Percentiles rank a stretch among this genome's conserved stretches.
These are phyloP conservation scores for Imleria badia DNA, from an alignment of 768 basidiomycete species.

Conservation along the genomic window DNA sequence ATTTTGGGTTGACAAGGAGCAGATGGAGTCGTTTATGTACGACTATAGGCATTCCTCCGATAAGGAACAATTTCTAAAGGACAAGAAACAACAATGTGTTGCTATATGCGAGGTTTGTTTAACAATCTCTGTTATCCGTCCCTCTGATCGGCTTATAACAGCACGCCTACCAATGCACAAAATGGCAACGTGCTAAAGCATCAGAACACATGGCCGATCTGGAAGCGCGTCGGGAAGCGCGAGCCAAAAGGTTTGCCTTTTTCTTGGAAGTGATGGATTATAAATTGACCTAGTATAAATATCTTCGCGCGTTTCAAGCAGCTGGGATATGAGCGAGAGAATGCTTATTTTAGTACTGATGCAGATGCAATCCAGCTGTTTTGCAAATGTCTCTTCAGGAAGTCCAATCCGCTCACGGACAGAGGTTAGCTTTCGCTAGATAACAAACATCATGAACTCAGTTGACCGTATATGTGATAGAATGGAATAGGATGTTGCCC, in stretches of 20 bases:
- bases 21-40: not conserved
- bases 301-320: not conserved
- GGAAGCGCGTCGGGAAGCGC: not conserved
- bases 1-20: not conserved
- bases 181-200: not conserved
- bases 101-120: not conserved
- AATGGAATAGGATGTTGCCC: not conserved
- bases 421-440: not conserved
- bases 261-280: not conserved
- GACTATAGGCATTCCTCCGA: not conserved
- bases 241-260: not conserved
- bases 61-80: not conserved
- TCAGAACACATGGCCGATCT: not conserved
- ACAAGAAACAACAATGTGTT: not conserved
- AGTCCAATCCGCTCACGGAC: not conserved
- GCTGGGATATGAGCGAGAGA: not conserved
- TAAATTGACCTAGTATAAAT: not conserved
- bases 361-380: not conserved
- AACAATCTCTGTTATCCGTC: no score
- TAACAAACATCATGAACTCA: not conserved
- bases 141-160: not conserved
- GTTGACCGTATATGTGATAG: not conserved
- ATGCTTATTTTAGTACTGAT: not conserved
- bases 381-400: not conserved
- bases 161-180: not conserved